Base-by-base conservation (phyloP, 2,329 filamentous ascomycete species). In the Trichoderma atroviride region DNA sequence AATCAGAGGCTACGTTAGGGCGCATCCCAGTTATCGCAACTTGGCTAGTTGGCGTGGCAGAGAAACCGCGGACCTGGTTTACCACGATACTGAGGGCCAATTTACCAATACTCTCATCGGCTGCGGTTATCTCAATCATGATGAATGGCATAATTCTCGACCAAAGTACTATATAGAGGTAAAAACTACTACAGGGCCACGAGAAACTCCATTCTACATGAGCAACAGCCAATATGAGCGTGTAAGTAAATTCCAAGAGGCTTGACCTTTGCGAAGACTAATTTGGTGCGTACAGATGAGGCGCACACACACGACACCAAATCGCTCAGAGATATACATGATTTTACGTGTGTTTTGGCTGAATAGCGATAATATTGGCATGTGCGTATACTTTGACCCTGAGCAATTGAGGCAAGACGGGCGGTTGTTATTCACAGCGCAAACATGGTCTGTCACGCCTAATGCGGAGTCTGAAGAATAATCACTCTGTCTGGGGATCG, bases 151-250 rank as follows among this genome's bases (percentile, higher is more conserved):
- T 53, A 37, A 37, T 35, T 31, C 56, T 63, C 66, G 50, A 2
- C 81, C 78, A 7, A 74, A 77, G 40, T 86, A 84, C 71, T 83
- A 78, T 29, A 79, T 86, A 11, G 84, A 86, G 70, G 84, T 86
- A 29, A 86, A 86, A 73, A 79, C 82, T 1, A 85, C 83, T 0
- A 80, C 79, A 1, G 73, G 73, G 2, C 43, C 69, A 2, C 80
- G 76, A 60, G 72, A 76, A 11, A 79, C 77, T 5, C 77, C 80
- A 0, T 85, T 86, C 64, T 85, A 74, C 58, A 81, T 85, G 76
- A 85, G 82, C 72, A 77, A 79, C 22, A 70, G 71, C 2, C 83
- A 86, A 72, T 83, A 81, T 62, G 64, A 74, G 47, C 56, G 24
- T 22, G 56, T 59, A 74, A 24, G 47, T 50, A 50, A 50, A 50